phyloP scores from a whole-genome alignment of 768 basidiomycete genomes.

The Leccinum obscurum region DNA sequence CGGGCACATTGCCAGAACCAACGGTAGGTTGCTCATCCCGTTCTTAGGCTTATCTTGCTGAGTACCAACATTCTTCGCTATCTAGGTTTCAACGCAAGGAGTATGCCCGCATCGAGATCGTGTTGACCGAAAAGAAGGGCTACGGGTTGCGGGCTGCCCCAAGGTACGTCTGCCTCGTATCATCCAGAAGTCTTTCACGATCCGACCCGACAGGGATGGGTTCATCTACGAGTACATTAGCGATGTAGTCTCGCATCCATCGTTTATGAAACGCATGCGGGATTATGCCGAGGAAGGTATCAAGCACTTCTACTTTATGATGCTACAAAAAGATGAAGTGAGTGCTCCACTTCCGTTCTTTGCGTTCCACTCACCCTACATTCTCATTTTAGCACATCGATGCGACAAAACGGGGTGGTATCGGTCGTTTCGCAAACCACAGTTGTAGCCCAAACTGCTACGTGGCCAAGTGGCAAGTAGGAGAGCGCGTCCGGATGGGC shows the following conservation, averaged over 20 bases:
- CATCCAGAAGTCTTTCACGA: conserved; percentile 2
- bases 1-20: conserved; percentile 85
- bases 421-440: conserved; percentile 97
- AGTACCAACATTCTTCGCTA: not conserved
- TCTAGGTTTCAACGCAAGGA: conserved; percentile 82
- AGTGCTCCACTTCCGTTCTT: conserved; percentile 21
- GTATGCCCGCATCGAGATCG: conserved; percentile 86
- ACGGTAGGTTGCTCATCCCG: conserved; percentile 51
- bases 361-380: not conserved
- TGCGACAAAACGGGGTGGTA: conserved; percentile 95
- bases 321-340: conserved; percentile 97
- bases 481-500: conserved; percentile 88
- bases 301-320: conserved; percentile 99
- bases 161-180: conserved; percentile 47
- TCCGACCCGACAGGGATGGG: conserved; percentile 56
- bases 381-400: conserved; percentile 76
- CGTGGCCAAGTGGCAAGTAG: conserved; percentile 98
- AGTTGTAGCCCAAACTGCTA: conserved; percentile 97
- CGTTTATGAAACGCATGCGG: conserved; percentile 92
- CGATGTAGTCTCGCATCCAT: conserved; percentile 85
- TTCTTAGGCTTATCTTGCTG: not conserved
- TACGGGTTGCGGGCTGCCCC: conserved; percentile 83
- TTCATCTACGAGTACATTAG: conserved; percentile 99
- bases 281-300: conserved; percentile 93
- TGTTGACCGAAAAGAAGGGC: conserved; percentile 93